A percentile compares a stretch with the other conserved stretches of the same genome.
These are phyloP conservation scores for Aspergillus biplanus DNA, from an alignment of 495 filamentous ascomycete species.

Conservation along the genomic window DNA sequence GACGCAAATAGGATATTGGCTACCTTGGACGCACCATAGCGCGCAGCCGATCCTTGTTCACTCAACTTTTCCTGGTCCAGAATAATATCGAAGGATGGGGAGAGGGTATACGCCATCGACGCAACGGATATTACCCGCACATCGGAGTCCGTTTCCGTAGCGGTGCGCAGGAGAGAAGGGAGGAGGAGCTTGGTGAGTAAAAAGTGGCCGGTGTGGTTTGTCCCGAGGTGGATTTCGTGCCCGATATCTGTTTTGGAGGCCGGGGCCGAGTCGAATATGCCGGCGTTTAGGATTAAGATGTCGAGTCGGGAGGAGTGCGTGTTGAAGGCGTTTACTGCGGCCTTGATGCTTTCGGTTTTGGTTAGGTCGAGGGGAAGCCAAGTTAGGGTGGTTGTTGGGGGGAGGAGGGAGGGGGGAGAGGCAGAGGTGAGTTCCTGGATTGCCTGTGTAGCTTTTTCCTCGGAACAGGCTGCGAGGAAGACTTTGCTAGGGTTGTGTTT, in stretches of 20 bases:
- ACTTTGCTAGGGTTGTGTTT: no score
- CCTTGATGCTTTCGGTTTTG: slow-evolving; percentile 51
- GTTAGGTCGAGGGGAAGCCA: slow-evolving; percentile 36
- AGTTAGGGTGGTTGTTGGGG: no score
- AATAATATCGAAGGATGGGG: no score
- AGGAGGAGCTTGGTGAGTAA: slow-evolving; percentile 56
- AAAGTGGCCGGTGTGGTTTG: slow-evolving; percentile 63
- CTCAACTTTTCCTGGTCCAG: slow-evolving; percentile 27
- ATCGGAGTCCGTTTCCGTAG: slow-evolving; percentile 39
- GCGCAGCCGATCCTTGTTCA: slow-evolving; percentile 30
- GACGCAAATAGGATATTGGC: slow-evolving; percentile 62
- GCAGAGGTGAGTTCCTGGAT: no score
- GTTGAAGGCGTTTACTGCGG: slow-evolving; percentile 52
- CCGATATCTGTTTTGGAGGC: slow-evolving; percentile 40
- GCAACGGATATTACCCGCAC: slow-evolving; percentile 49
- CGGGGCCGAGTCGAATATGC: slow-evolving; percentile 59
- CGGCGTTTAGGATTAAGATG: slow-evolving; percentile 65
- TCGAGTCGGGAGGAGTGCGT: slow-evolving; percentile 58
- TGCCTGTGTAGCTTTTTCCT: no score
- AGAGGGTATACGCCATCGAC: slow-evolving; percentile 22
- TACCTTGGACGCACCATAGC: slow-evolving; percentile 61
- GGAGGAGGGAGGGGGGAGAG: no score
- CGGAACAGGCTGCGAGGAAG: no score
- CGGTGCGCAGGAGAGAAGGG: slow-evolving; percentile 35
- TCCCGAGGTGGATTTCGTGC: slow-evolving; percentile 61